phyloP scores from a whole-genome alignment of 2,329 filamentous ascomycete genomes.

The Sclerotinia subarctica region DNA sequence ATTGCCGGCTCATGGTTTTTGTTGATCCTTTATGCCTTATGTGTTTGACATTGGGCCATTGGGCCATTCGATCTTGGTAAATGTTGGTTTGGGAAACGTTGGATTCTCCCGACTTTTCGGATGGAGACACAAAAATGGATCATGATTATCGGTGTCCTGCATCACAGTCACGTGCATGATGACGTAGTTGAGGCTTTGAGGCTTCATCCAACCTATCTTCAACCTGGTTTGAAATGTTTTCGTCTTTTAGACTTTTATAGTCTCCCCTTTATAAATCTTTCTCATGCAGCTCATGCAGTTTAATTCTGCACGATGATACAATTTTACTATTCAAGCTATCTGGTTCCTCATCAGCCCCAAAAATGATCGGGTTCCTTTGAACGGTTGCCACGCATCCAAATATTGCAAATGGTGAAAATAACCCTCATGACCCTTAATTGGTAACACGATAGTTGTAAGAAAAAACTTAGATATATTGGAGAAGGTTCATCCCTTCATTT shows the following conservation, averaged over 20 bases:
- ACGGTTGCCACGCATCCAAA: slow-evolving; percentile 10
- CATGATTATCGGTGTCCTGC: not conserved
- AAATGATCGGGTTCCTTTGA: not conserved
- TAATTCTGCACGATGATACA: slow-evolving; percentile 3
- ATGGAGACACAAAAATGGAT: not conserved
- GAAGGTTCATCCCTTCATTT: not conserved
- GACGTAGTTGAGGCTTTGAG: slow-evolving; percentile 11
- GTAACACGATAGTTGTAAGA: not conserved
- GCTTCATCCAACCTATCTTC: not conserved
- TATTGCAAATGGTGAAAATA: not conserved
- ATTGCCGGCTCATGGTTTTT: not conserved
- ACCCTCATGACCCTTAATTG: slow-evolving; percentile 10
- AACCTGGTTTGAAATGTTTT: not conserved
- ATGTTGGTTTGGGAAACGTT: not conserved
- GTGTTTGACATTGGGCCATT: not conserved
- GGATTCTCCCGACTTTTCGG: not conserved
- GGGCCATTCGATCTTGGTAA: not conserved
- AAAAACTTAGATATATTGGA: not conserved
- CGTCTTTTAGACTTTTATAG: too few species aligned
- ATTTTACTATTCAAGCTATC: not conserved
- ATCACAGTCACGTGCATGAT: not conserved
- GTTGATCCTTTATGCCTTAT: not conserved
- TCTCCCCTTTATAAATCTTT: not conserved
- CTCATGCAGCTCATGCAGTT: not conserved
- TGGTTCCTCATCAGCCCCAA: not conserved